Conservation (phyloP, 208 protist genomes). For the Trichomonas gallinae region DNA sequence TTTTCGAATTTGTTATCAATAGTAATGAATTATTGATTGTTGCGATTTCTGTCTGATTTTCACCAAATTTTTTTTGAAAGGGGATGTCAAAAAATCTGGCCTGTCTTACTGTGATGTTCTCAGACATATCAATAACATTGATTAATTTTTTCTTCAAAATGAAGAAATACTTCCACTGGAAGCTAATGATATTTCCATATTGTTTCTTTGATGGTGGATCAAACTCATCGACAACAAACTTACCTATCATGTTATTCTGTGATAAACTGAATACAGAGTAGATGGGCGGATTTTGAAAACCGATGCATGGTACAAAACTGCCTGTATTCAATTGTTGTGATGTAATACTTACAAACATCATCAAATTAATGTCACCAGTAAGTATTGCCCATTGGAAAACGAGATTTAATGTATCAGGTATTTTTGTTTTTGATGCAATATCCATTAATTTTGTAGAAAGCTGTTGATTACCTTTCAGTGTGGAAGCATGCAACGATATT, state of each 20-base stretch:
- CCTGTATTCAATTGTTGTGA: background rate
- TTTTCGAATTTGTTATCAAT: background rate
- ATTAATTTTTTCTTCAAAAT: background rate
- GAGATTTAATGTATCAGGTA: background rate
- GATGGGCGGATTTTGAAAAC: background rate
- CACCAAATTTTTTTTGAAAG: background rate
- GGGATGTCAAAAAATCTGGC: background rate
- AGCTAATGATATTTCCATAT: background rate
- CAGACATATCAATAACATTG: background rate
- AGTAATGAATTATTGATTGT: background rate
- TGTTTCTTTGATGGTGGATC: background rate
- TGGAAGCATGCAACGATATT: background rate
- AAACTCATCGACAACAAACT: background rate
- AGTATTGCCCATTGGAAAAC: background rate
- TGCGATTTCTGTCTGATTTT: background rate
- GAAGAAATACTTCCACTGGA: background rate
- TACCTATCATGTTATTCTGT: background rate
- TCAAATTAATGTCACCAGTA: background rate
- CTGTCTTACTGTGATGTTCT: background rate
- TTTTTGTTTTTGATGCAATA: background rate
- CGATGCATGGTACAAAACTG: background rate
- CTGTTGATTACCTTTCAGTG: background rate
- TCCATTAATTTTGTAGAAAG: background rate
- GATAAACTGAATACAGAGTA: background rate
- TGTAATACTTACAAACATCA: background rate